Evolutionary conservation across 768 basidiomycete genomes (phyloP), one percentile per base, ranked within the genome.

Genomic region (Amyloporia xantha): DNA sequence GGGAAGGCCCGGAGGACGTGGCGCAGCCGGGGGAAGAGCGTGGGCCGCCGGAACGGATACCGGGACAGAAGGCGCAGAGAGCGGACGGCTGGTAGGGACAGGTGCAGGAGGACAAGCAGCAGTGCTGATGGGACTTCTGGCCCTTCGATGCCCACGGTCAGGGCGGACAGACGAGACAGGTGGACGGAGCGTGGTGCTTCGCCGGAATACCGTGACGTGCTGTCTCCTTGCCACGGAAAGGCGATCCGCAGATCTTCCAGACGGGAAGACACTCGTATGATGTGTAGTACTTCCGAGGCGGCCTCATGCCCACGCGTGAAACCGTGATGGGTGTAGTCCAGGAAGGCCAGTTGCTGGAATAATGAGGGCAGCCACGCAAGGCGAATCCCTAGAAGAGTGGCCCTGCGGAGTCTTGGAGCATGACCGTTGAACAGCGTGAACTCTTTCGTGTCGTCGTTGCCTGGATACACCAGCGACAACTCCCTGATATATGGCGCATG

Each of bases 261-360:
- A 36, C 64, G 68, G 21, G 65, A 61, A 36, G 79, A 84, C 17
- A 84, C 68, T 50, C 70, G 64, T 23, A 88, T 67, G 64, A 85
- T 78, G 23, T 69, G 68, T 35, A 82, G 57, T 40, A 86, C 67
- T 57, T 87, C 84, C 24, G 71, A 59, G 7, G 79, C 71, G 2
- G 81, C 78, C 47, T 75, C 71, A 51, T 74, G 66, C 4, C 79
- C 84, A 17, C 62, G 64, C 33, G 74, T 83, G 64, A 85, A 84
- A 19, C 80, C 78, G 50, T 86, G 84, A 55, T 87, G 84, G 1
- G 81, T 79, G 55, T 86, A 87, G 62, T 86, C 80, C 37, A 88
- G 71, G 57, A 69, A 77, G 5, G 74, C 76, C 38, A 87, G 68
- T 59, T 82, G 81, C 33, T 68, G 67, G 56, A 81, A 86, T 27